phyloP scores from a whole-genome alignment of 177 flowering plant species.

The Vitis hybrid region DNA sequence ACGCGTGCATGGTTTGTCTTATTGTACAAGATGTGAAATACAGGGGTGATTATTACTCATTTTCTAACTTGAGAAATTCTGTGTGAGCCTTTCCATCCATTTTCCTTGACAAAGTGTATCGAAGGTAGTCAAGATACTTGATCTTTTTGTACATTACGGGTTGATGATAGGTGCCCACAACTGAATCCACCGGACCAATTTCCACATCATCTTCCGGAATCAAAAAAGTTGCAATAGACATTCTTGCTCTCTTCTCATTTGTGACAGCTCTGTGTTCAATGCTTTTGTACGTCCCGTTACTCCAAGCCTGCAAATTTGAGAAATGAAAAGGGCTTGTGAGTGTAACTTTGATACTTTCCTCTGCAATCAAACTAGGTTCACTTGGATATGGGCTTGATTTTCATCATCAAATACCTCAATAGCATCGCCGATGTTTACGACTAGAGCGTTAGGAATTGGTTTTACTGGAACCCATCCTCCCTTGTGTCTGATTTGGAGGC shows the following conservation, averaged over 20 bases:
- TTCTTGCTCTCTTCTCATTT: slow-evolving; percentile 28
- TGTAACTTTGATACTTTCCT: no score
- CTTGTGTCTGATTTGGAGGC: slow-evolving; percentile 17
- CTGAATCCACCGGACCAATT: slow-evolving; percentile 29
- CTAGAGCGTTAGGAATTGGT: slow-evolving; percentile 23
- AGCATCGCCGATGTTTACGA: slow-evolving; percentile 23
- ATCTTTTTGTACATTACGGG: slow-evolving; percentile 18
- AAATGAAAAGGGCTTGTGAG: not conserved
- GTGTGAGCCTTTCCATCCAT: slow-evolving; percentile 18
- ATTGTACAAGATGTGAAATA: no score
- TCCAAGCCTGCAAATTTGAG: slow-evolving; percentile 17
- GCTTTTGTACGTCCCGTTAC: slow-evolving; percentile 34
- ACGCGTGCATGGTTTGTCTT: no score
- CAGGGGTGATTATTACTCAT: no score
- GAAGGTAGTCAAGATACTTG: slow-evolving; percentile 18
- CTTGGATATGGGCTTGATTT: no score
- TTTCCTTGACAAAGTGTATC: slow-evolving; percentile 3
- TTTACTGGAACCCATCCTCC: slow-evolving; percentile 14
- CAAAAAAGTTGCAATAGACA: slow-evolving; percentile 36
- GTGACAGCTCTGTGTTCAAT: slow-evolving; percentile 41
- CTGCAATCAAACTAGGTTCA: no score
- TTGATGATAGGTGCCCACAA: slow-evolving; percentile 8
- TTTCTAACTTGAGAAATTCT: slow-evolving; percentile 9
- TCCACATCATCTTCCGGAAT: slow-evolving; percentile 29
- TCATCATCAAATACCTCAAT: slow-evolving; percentile 10